Base-by-base conservation (phyloP, 2,329 filamentous ascomycete species). In the Microdochium trichocladiopsis region DNA sequence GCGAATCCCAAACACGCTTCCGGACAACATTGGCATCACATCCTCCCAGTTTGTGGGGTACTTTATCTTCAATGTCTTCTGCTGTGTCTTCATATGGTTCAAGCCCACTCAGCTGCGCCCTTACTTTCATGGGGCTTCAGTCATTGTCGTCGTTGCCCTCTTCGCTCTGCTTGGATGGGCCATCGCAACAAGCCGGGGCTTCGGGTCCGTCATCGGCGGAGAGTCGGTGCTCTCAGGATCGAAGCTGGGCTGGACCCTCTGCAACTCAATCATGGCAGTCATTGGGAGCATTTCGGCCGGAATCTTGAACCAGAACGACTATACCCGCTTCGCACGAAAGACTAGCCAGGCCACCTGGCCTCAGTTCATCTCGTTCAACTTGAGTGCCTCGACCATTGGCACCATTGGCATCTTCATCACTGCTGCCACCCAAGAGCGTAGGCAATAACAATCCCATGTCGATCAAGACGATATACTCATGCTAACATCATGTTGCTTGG, bases 221-320 rank as follows among this genome's bases (percentile, higher is more conserved):
- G 53, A 53, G 9, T 49, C 56, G 9, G 54, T 51, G 1, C 47
- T 55, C 14, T 12, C 9, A 16, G 36, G 36, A 6, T 11, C 36
- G 36, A 41, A 11, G 9, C 36, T 41, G 8, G 36, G 36, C 6
- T 66, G 63, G 63, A 58, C 51, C n/a, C 58, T 65, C 18, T 56
- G 57, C 5, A 63, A 55, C 18, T 62, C 61, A 10, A 65, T 66
- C 25, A 64, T 62, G 43, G 59, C 59, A 8, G 64, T 62, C 9
- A 66, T 68, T 11, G 65, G 65, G 0, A 56, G 57, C 12, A 62
- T 66, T 12, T 61, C 65, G 4, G 59, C 63, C 3, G 64, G 64
- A 0, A 63, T 67, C 5, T 47, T 65, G 25, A 66, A 64, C 45
- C 64, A 68, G 47, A 62, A 61, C 31, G 66, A 68, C 25, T 68